These are phyloP conservation scores for Pleurotus tuoliensis DNA, from an alignment of 768 basidiomycete genomes.

Conservation along the genomic window DNA sequence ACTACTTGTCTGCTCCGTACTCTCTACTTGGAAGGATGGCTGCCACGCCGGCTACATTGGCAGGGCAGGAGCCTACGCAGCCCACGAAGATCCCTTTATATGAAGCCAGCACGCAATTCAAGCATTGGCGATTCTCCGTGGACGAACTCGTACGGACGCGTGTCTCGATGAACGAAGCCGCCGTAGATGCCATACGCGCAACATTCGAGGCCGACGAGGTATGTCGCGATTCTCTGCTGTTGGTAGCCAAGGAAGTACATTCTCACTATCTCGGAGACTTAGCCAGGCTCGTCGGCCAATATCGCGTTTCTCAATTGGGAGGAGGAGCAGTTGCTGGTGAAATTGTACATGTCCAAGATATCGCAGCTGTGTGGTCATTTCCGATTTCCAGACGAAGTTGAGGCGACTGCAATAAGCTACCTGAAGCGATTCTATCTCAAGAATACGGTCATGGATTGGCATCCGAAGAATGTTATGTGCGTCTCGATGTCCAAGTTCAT, in stretches of 20 bases:
- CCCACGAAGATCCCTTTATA: conserved; percentile 49
- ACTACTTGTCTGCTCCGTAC: background rate
- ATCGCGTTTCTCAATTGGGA: conserved; percentile 73
- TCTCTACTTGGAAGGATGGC: background rate
- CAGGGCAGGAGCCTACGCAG: background rate
- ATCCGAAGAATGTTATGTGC: conserved; percentile 97
- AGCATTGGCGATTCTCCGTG: conserved; percentile 85
- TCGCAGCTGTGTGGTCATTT: conserved; percentile 81
- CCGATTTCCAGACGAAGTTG: conserved; percentile 87
- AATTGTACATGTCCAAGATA: conserved; percentile 86
- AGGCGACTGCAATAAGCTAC: conserved; percentile 88
- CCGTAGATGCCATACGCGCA: conserved; percentile 70
- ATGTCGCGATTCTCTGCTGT: conserved; percentile 13
- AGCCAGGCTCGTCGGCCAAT: conserved; percentile 71
- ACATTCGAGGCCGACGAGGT: conserved; percentile 83
- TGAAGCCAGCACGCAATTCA: conserved; percentile 76
- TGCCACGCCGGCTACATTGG: conserved; percentile 3
- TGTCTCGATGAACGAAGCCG: conserved; percentile 63
- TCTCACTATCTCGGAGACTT: conserved; percentile 18
- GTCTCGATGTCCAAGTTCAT: conserved; percentile 20
- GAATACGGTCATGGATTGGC: conserved; percentile 99
- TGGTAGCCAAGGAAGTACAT: conserved; percentile 11
- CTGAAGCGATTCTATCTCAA: conserved; percentile 95
- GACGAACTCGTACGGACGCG: conserved; percentile 61
- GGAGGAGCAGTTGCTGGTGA: conserved; percentile 87